phyloP scores from a whole-genome alignment of 208 protist species.

The Leishmania aethiopica region DNA sequence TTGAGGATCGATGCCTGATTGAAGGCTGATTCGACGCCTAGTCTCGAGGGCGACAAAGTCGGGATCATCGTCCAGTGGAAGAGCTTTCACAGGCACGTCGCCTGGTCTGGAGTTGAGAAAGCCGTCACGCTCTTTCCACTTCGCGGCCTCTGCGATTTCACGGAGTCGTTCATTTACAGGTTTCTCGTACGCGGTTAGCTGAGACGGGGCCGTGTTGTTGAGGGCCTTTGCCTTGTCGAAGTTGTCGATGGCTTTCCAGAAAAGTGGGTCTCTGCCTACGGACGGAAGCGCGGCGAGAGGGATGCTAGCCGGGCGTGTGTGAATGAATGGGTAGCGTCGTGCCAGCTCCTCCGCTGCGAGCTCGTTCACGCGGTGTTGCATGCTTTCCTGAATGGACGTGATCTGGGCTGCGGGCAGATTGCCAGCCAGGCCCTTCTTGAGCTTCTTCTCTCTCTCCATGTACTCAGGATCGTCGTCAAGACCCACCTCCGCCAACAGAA shows the following conservation, averaged over 20 bases:
- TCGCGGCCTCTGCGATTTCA: slow-evolving; percentile 33
- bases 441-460: slow-evolving; percentile 32
- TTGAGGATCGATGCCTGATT: background rate
- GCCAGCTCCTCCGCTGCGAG: slow-evolving; percentile 43
- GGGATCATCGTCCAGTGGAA: slow-evolving; percentile 39
- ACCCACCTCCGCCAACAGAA: slow-evolving; percentile 35
- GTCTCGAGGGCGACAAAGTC: slow-evolving; percentile 17
- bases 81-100: slow-evolving; percentile 19
- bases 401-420: slow-evolving; percentile 1
- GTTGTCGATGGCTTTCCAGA: slow-evolving; percentile 21
- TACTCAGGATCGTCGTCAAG: slow-evolving; percentile 43
- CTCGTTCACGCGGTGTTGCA: slow-evolving; percentile 55
- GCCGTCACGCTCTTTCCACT: slow-evolving; percentile 30
- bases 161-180: slow-evolving; percentile 34
- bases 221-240: slow-evolving; percentile 16
- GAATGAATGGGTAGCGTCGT: slow-evolving; percentile 34
- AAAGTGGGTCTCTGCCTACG: slow-evolving; percentile 33
- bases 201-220: background rate
- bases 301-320: slow-evolving; percentile 32
- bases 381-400: slow-evolving; percentile 18
- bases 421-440: slow-evolving; percentile 14
- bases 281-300: slow-evolving; percentile 28
- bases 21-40: slow-evolving; percentile 7
- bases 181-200: slow-evolving; percentile 14
- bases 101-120: slow-evolving; percentile 40